phyloP scores from a whole-genome alignment of 345 rosid genomes.

The Erodium maritimum region DNA sequence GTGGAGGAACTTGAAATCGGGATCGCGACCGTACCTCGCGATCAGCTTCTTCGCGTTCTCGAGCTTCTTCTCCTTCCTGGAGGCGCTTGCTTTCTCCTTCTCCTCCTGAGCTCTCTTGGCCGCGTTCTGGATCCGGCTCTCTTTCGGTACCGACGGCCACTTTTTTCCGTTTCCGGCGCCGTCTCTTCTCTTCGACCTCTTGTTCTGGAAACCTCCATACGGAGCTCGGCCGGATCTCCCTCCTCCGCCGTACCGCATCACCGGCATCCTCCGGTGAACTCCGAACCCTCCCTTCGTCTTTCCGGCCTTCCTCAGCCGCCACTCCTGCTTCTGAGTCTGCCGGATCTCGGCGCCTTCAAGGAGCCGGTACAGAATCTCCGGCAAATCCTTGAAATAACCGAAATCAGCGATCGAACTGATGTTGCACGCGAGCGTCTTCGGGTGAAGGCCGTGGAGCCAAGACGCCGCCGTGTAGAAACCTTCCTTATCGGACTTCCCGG shows the following conservation, averaged over 20 bases:
- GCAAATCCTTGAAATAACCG: constrained; percentile 57
- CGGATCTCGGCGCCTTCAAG: constrained; percentile 36
- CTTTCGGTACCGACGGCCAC: no score
- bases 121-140: no score
- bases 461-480: constrained; percentile 48
- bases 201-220: no score
- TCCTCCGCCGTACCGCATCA: no score
- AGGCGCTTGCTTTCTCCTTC: constrained; percentile 30
- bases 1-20: no score
- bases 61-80: constrained; percentile 23
- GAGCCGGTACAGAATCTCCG: constrained; percentile 54
- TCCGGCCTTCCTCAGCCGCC: constrained; percentile 22
- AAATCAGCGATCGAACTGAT: constrained; percentile 23
- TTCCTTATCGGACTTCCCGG: constrained; percentile 51
- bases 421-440: constrained; percentile 49
- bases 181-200: no score
- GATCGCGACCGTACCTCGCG: no score
- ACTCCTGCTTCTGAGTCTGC: background rate
- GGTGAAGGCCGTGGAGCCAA: constrained; percentile 48
- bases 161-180: no score
- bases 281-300: constrained; percentile 24
- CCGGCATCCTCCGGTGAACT: constrained; percentile 14
- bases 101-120: constrained; percentile 26
- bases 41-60: no score
- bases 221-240: no score